Conservation (phyloP, 78 protist species). For the Isochrysis galbana region DNA sequence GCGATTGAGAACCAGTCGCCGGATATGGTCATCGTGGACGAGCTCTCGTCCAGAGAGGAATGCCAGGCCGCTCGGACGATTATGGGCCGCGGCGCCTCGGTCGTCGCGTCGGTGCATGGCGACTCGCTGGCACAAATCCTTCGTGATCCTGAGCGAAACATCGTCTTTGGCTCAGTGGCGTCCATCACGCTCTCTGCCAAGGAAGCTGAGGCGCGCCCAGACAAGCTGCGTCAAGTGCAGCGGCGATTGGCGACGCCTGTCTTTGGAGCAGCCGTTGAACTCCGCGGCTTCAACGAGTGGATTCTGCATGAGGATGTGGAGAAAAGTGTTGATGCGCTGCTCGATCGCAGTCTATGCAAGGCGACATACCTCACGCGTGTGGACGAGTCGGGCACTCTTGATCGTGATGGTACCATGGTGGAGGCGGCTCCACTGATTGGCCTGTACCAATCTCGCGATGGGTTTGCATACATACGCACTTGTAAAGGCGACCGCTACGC, state of each 20-base stretch:
- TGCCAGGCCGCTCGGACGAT: not conserved
- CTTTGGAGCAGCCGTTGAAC: slow-evolving; percentile 1
- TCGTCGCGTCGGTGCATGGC: slow-evolving; percentile 13
- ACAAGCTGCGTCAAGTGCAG: not conserved
- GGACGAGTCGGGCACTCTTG: not conserved
- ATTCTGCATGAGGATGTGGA: not conserved
- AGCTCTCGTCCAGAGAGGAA: not conserved
- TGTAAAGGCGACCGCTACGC: no score
- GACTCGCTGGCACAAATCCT: not conserved
- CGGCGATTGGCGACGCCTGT: not conserved
- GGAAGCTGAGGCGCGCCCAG: not conserved
- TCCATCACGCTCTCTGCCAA: not conserved
- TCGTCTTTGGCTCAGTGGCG: not conserved
- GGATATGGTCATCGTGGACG: not conserved
- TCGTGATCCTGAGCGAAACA: not conserved
- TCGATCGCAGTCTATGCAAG: not conserved
- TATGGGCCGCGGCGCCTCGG: not conserved
- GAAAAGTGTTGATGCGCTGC: not conserved
- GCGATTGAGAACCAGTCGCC: slow-evolving; percentile 18
- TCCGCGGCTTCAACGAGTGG: not conserved
- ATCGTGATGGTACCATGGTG: not conserved
- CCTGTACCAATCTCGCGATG: not conserved
- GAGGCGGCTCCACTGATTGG: not conserved
- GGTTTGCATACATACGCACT: not conserved
- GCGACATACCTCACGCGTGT: not conserved